Evolutionary conservation across 225 moss, liverwort and hornwort genomes (phyloP).

Genomic region (Anthoceros angustus): DNA sequence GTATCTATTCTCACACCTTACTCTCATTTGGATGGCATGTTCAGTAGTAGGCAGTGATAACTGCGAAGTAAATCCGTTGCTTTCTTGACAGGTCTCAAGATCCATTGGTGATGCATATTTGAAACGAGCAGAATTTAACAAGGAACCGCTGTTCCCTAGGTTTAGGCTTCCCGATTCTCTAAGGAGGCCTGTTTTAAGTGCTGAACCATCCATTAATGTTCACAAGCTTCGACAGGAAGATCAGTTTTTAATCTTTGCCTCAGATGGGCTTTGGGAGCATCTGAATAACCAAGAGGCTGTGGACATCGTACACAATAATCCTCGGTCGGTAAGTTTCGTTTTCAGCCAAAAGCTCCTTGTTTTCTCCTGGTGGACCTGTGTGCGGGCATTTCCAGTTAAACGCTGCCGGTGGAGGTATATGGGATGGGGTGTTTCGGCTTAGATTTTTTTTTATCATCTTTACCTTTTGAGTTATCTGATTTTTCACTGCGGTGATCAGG

Average conservation of each 20-base stretch:
- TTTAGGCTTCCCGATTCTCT: conserved; percentile 84
- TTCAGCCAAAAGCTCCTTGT: neutral
- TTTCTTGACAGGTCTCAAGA: conserved; percentile 43
- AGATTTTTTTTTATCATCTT: neutral
- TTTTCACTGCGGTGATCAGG: conserved; percentile 16
- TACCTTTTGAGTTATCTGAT: neutral
- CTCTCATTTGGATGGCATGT: neutral
- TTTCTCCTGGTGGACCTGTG: neutral
- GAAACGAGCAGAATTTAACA: conserved; percentile 79
- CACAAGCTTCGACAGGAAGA: conserved; percentile 42
- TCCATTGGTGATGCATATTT: conserved; percentile 91
- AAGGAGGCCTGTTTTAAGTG: conserved; percentile 73
- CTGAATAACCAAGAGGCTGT: conserved; percentile 81
- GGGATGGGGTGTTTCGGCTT: neutral
- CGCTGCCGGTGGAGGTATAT: neutral
- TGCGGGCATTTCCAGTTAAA: neutral
- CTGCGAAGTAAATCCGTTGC: neutral
- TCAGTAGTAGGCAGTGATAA: neutral
- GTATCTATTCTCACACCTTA: conserved; percentile 8
- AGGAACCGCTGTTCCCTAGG: conserved; percentile 56
- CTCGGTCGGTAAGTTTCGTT: conserved; percentile 32
- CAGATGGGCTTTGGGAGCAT: conserved; percentile 99
- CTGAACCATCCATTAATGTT: conserved; percentile 58
- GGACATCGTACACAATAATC: conserved; percentile 68
- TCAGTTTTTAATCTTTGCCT: conserved; percentile 86